phyloP scores from a whole-genome alignment of 1,139 yeast genomes.

The Suhomyces atakaporum region DNA sequence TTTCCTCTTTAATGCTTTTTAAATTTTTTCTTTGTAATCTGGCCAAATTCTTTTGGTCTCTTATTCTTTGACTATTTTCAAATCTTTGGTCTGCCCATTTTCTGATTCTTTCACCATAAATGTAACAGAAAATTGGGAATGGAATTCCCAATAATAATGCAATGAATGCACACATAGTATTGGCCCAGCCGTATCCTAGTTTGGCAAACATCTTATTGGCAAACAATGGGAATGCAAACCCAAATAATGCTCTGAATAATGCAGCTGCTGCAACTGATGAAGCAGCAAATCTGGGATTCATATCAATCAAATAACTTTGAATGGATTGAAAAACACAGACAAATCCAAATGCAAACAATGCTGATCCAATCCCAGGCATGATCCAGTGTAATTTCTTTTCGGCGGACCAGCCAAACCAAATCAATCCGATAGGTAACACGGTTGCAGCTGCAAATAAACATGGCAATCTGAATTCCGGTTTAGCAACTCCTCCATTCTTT shows the following conservation, averaged over 20 bases:
- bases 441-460: conserved; percentile 40
- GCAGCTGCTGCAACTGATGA: conserved; percentile 52
- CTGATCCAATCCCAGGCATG: conserved; percentile 49
- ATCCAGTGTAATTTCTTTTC: conserved; percentile 46
- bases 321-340: conserved; percentile 48
- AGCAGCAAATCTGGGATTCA: conserved; percentile 47
- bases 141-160: conserved; percentile 45
- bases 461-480: conserved; percentile 48
- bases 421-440: conserved; percentile 42
- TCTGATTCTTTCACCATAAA: conserved; percentile 43
- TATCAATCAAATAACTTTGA: conserved; percentile 47
- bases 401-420: conserved; percentile 53
- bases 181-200: conserved; percentile 49
- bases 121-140: conserved; percentile 45
- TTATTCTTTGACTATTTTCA: conserved; percentile 33
- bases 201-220: conserved; percentile 42
- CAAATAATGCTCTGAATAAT: conserved; percentile 46
- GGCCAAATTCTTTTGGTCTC: conserved; percentile 37
- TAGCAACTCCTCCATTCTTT: conserved; percentile 37
- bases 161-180: conserved; percentile 45
- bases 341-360: conserved; percentile 45
- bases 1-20: conserved; percentile 2
- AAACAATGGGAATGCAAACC: conserved; percentile 46
- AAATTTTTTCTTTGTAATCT: conserved; percentile 22
- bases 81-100: conserved; percentile 37